Base-by-base conservation (phyloP, 805 yeast species). In the Candida krabiensis region DNA sequence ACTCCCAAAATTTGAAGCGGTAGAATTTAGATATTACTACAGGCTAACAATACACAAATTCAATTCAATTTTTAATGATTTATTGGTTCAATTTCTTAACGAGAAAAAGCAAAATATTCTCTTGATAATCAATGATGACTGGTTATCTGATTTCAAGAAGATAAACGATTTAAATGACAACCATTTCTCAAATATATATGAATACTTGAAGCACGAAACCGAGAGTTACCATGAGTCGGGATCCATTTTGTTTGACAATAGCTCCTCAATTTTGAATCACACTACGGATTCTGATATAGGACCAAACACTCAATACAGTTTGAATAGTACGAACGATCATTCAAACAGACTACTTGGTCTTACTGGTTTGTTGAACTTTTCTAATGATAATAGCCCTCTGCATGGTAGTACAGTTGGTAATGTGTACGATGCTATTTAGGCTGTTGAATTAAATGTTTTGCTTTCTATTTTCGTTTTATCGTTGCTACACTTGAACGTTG, bases 1-100 rank as follows among this genome's bases (percentile, higher is more conserved):
- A 36, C 64, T 85, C 36, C 96, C 96, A 6, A 70, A 69, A 29
- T 87, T 89, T 66, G 52, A 76, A 30, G 76, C 77, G 43, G 58
- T 64, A 39, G 83, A 77, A 51, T 77, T 69, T 53, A 73, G 66
- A 46, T 77, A 77, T 55, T 76, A 56, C 38, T 49, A 56, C 36
- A 47, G 54, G 26, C 37, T 64, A 5, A 61, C 66, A 15, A 46
- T 58, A 26, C 66, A 64, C 27, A 63, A 61, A 36, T 51, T 64
- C 26, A 62, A 58, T 44, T 30, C 47, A 6, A 63, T 64, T 16
- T 52, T 63, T 19, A 39, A 45, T 9, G 57, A 56, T 30, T 30
- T 44, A 13, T 40, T 63, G 5, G 17, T 27, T 3, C 55, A 52
- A 30, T 64, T 60, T 33, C 32, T 64, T 12, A 43, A 30, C 28